These are phyloP conservation scores for Fusarium keratoplasticum DNA, from an alignment of 2,329 filamentous ascomycete species.

Conservation along the genomic window DNA sequence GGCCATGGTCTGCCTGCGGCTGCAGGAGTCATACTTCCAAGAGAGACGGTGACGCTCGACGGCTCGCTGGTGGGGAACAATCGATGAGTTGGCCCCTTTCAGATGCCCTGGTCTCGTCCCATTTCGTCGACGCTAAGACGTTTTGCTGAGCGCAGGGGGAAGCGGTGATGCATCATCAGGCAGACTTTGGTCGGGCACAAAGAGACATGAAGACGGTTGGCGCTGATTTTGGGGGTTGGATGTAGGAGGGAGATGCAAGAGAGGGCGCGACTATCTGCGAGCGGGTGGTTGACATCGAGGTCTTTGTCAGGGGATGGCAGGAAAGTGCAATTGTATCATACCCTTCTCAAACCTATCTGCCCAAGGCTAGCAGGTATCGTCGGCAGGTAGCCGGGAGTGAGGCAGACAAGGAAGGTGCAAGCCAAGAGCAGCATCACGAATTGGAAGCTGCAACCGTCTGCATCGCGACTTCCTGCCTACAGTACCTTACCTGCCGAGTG, in stretches of 20 bases:
- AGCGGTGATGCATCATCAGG: slow-evolving; percentile 47
- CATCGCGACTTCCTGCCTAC: not conserved
- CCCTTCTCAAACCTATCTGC: not conserved
- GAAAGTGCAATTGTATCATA: slow-evolving; percentile 11
- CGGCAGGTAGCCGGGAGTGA: not conserved
- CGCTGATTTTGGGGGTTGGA: slow-evolving; percentile 11
- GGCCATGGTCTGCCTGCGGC: slow-evolving; percentile 32
- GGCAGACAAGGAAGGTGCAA: slow-evolving; percentile 8
- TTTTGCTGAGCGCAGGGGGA: slow-evolving; percentile 39
- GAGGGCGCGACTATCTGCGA: slow-evolving; percentile 11
- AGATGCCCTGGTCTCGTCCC: slow-evolving; percentile 45
- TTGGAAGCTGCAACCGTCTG: slow-evolving; percentile 7
- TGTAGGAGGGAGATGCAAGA: slow-evolving; percentile 19
- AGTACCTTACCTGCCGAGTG: not conserved
- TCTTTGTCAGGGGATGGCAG: slow-evolving; percentile 21
- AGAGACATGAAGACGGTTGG: slow-evolving; percentile 20
- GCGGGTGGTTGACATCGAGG: slow-evolving; percentile 4
- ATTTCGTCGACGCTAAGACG: slow-evolving; percentile 42
- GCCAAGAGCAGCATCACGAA: slow-evolving; percentile 2
- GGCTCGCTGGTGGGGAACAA: slow-evolving; percentile 43
- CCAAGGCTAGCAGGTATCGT: slow-evolving; percentile 7
- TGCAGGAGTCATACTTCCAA: slow-evolving; percentile 39
- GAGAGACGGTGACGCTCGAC: slow-evolving; percentile 46
- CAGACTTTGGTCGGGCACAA: slow-evolving; percentile 43
- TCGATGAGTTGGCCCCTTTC: slow-evolving; percentile 46